Base-by-base conservation (phyloP, 208 protist species). In the Trypanosomatidae sp. region DNA sequence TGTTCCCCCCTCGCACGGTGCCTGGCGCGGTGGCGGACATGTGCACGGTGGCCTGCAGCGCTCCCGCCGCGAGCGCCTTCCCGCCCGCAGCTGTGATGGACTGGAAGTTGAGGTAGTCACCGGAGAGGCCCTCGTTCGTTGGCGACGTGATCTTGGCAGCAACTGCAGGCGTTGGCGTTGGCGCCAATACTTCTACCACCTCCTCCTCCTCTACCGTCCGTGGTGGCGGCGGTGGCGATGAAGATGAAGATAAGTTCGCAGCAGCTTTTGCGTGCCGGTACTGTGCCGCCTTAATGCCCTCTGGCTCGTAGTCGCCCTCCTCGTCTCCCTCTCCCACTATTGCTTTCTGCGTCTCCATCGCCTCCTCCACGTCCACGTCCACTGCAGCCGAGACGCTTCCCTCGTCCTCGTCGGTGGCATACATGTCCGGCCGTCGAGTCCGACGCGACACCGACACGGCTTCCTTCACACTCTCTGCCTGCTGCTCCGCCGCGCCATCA, bases 61-160 rank as follows among this genome's bases (percentile, higher is more conserved):
- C 85, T 33, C 68, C 77, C n/a, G 74, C 65, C 8, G 70, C 77
- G 0, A 74, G 36, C 30, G 68, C 62, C 36, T 72, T 62, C 6
- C 50, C 59, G 17, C 78, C 71, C 4, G 65, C 44, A 1, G 62
- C 50, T 19, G 55, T 62, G 9, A 39, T 67, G 9, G 49, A 41
- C 6, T 79, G 43, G 47, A 94, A 90, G 56, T 66, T 78, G 4
- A 94, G 67, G 62, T 84, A 94, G 53, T 94, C 89, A 2, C 84
- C 86, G 7, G 76, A 74, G 7, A 94, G 66, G 13, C 82, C 84
- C 2, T 89, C 83, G 10, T 71, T 66, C 12, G 41, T 39, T 33
- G 41, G 36, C 69, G 56, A 69, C 56, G 46, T 28, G 3, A 43
- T 25, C 17, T 12, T 30, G 3, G 62, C 25, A 5, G 44, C 19